Evolutionary conservation across 352 stramenopile species (phyloP).

Genomic region (Phytophthora crassamura): DNA sequence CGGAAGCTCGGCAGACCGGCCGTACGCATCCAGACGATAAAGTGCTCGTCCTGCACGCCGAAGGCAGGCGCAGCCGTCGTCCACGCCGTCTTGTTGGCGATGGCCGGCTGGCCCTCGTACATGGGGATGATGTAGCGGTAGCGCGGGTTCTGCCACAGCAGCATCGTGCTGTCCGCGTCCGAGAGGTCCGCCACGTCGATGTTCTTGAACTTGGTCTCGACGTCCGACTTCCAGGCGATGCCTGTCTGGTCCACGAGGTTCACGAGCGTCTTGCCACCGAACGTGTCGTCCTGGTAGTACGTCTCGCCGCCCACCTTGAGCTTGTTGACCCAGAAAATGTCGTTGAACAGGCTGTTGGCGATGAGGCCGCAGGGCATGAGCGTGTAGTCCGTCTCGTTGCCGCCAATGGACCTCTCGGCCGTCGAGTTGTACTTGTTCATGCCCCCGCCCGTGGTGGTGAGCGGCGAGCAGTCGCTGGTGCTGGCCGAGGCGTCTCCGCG

Average conservation of each 20-base stretch:
- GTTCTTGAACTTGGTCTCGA: conserved; percentile 96
- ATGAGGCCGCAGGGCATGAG: conserved; percentile 99
- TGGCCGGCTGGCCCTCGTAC: conserved; percentile 53
- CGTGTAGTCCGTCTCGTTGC: conserved; percentile 53
- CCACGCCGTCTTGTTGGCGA: conserved; percentile 85
- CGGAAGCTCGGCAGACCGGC: conserved; percentile 98
- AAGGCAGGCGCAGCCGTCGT: conserved; percentile 64
- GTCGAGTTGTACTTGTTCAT: conserved; percentile 84
- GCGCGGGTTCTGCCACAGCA: conserved; percentile 84
- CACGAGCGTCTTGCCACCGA: conserved; percentile 58
- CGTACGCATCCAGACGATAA: conserved; percentile 99
- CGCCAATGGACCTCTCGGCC: conserved; percentile 34
- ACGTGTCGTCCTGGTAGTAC: conserved; percentile 78
- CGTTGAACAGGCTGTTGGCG: conserved; percentile 99
- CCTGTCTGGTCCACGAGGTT: conserved; percentile 93
- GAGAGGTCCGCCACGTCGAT: conserved; percentile 60
- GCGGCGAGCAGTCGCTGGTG: conserved; percentile 83
- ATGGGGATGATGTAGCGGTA: conserved; percentile 88
- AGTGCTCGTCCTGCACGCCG: conserved; percentile 98
- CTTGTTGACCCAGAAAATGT: conserved; percentile 90
- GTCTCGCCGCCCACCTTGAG: conserved; percentile 46
- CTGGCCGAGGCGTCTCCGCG: conserved; percentile 68
- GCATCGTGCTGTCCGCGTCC: conserved; percentile 57
- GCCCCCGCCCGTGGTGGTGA: conserved; percentile 50
- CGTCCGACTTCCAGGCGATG: conserved; percentile 98